Conservation (phyloP, 2,329 filamentous ascomycete genomes). For the Penicillium oxalicum region DNA sequence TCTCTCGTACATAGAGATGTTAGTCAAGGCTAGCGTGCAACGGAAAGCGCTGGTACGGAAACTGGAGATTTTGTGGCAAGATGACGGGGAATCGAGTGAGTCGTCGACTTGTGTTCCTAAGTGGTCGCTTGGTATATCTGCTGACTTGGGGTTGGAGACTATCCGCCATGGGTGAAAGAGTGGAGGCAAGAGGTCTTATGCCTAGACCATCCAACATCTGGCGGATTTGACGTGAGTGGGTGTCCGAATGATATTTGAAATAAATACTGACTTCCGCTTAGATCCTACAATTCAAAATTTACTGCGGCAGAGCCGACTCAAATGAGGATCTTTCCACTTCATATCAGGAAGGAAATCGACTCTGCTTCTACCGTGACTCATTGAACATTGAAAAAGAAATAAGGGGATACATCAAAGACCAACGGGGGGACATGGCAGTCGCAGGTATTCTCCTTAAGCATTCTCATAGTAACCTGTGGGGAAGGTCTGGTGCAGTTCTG, state of each 20-base stretch:
- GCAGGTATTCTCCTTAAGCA: not conserved
- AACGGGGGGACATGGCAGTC: not conserved
- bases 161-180: not conserved
- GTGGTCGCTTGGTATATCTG: not conserved
- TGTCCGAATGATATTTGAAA: not conserved
- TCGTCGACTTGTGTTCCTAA: not conserved
- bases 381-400: slow-evolving; percentile 1
- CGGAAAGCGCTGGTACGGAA: not conserved
- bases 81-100: not conserved
- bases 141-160: not conserved
- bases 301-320: not conserved
- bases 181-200: not conserved
- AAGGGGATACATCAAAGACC: not conserved
- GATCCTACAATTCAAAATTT: not conserved
- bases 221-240: not conserved
- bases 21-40: not conserved
- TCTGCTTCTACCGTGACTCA: not conserved
- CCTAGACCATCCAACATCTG: too few species aligned
- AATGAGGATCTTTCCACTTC: not conserved
- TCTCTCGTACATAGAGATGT: not conserved
- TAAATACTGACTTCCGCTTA: not conserved
- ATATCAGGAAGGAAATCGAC: not conserved
- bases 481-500: too few species aligned
- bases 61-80: not conserved
- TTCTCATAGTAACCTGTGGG: too few species aligned